Conservation (phyloP, 306 rosid genomes). For the Urtica urens region DNA sequence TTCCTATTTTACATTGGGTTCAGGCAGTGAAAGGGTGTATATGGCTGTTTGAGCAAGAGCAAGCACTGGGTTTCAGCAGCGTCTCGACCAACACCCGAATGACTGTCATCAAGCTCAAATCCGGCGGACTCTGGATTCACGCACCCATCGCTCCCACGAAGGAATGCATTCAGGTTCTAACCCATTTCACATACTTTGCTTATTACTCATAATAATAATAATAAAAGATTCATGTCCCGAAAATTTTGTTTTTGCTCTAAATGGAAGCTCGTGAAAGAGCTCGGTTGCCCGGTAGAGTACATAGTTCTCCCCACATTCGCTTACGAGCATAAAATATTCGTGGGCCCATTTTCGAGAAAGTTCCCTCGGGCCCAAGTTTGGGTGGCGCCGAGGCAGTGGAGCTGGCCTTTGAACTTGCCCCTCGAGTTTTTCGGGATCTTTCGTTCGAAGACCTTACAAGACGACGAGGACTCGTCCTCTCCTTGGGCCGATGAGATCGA, state of each 20-base stretch:
- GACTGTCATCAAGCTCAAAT: constrained; percentile 91
- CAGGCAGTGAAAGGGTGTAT: constrained; percentile 78
- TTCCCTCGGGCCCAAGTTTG: constrained; percentile 80
- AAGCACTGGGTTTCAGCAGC: constrained; percentile 96
- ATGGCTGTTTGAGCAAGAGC: constrained; percentile 98
- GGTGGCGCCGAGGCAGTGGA: constrained; percentile 99
- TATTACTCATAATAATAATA: background rate
- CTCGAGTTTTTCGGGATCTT: constrained; percentile 81
- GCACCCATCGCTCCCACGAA: constrained; percentile 98
- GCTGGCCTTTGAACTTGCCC: constrained; percentile 96
- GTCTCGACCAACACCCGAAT: constrained; percentile 96
- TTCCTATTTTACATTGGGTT: constrained; percentile 10
- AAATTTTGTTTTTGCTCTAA: constrained; percentile 5
- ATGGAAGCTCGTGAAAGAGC: constrained; percentile 77
- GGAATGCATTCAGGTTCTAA: constrained; percentile 76
- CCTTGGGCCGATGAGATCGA: constrained; percentile 87
- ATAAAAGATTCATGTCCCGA: constrained; percentile 11
- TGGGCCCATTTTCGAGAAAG: constrained; percentile 90
- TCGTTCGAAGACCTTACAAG: constrained; percentile 64
- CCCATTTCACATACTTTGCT: background rate
- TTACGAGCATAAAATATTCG: constrained; percentile 88
- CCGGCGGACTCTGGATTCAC: constrained; percentile 95
- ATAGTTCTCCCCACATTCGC: constrained; percentile 90
- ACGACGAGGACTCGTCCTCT: constrained; percentile 49
- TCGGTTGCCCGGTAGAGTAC: constrained; percentile 78